phyloP scores from a whole-genome alignment of 164 flowering plant species.

The Berberis vulgaris region DNA sequence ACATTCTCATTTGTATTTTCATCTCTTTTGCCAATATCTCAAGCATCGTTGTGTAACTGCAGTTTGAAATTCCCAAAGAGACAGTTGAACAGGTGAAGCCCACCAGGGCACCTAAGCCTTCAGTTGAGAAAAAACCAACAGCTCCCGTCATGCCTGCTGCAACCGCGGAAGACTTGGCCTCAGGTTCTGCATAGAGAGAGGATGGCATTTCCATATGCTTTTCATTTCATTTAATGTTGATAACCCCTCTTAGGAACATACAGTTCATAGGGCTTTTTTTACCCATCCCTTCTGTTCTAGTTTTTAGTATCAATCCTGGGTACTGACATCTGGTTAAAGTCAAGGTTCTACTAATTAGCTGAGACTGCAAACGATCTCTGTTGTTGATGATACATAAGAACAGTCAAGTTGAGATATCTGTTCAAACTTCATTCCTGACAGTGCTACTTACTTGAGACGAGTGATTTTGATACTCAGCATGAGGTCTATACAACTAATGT shows the following conservation, averaged over 20 bases:
- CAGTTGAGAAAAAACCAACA: conserved; percentile 25
- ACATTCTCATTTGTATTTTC: not conserved
- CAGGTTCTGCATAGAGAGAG: conserved; percentile 39
- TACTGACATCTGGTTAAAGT: too few species aligned
- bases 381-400: too few species aligned
- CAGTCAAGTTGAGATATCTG: too few species aligned
- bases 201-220: not conserved
- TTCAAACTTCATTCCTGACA: too few species aligned
- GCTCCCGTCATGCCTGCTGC: conserved; percentile 7
- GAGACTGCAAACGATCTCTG: too few species aligned
- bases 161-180: conserved; percentile 36
- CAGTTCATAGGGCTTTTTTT: too few species aligned
- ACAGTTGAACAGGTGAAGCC: conserved; percentile 45
- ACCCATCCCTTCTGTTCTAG: too few species aligned
- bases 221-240: not conserved
- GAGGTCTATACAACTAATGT: too few species aligned
- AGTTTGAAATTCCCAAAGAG: conserved; percentile 44
- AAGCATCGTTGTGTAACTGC: conserved; percentile 18
- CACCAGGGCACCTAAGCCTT: conserved; percentile 51
- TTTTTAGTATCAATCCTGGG: too few species aligned
- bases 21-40: not conserved
- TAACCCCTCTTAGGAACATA: not conserved
- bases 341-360: too few species aligned
- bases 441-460: too few species aligned
- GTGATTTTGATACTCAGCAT: too few species aligned